These are phyloP conservation scores for Alternaria conjuncta DNA, from an alignment of 2,329 filamentous ascomycete genomes.

Conservation along the genomic window DNA sequence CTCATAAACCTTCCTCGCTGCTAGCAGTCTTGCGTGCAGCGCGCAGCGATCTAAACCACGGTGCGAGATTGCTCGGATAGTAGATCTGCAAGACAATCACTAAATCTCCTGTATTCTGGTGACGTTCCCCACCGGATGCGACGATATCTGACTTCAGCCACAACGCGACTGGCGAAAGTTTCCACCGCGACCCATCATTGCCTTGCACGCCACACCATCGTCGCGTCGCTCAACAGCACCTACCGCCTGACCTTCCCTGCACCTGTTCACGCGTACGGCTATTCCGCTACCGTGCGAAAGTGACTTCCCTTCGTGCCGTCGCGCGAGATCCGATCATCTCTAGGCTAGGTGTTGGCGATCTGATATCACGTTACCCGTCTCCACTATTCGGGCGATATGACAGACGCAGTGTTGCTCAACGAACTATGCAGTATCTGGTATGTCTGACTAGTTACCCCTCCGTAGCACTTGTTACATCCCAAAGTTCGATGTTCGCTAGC, in stretches of 20 bases:
- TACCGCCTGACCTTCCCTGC: conserved; percentile 4
- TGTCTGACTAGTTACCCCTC: conserved; percentile 23
- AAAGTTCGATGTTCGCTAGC: neutral
- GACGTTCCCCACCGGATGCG: neutral
- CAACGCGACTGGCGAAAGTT: conserved; percentile 4
- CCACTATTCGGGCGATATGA: conserved; percentile 30
- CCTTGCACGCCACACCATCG: neutral
- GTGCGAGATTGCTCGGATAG: conserved; percentile 2
- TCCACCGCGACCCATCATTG: conserved; percentile 5
- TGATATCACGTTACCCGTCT: conserved; percentile 13
- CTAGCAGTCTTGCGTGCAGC: conserved; percentile 2
- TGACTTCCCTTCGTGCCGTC: conserved; percentile 1
- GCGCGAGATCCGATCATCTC: conserved; percentile 3
- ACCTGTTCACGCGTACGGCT: conserved; percentile 1
- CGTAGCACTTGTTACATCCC: neutral
- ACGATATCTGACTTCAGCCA: conserved; percentile 6
- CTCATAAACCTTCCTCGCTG: neutral
- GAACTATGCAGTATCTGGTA: conserved; percentile 58
- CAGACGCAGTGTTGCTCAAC: conserved; percentile 46
- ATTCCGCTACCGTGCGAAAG: neutral
- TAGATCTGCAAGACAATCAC: neutral
- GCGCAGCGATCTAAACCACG: conserved; percentile 1
- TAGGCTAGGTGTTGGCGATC: neutral
- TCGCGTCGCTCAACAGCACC: neutral
- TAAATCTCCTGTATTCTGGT: conserved; percentile 6